Percentiles rank a stretch among this genome's conserved stretches.
phyloP scores from a whole-genome alignment of 257 asterid species.

The Asclepias syriaca region DNA sequence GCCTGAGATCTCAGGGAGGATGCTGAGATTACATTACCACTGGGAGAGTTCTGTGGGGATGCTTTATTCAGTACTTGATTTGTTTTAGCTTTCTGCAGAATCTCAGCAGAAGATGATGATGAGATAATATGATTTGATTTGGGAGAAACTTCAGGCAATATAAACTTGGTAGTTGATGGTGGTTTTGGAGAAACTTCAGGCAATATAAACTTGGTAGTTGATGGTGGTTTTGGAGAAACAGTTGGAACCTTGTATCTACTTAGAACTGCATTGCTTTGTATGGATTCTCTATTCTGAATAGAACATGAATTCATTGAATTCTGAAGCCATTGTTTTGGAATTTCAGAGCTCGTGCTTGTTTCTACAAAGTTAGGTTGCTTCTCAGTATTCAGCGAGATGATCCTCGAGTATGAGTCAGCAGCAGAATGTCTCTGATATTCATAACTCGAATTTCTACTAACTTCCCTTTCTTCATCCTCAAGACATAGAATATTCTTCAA shows the following conservation, averaged over 20 bases:
- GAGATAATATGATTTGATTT: no score
- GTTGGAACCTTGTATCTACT: not conserved
- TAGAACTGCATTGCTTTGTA: not conserved
- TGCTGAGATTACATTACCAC: no score
- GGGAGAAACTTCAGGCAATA: no score
- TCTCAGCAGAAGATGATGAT: no score
- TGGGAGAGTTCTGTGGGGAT: no score
- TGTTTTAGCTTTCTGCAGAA: no score
- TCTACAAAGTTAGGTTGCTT: conserved; percentile 1
- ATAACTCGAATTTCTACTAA: not conserved
- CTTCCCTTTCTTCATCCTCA: conserved; percentile 16
- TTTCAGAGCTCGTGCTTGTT: not conserved
- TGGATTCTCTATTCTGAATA: not conserved
- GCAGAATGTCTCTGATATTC: conserved; percentile 1
- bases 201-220: conserved; percentile 22
- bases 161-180: no score
- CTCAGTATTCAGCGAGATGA: not conserved
- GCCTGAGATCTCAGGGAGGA: no score
- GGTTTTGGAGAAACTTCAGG: no score
- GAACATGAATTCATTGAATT: not conserved
- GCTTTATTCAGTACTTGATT: no score
- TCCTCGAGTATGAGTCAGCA: not conserved
- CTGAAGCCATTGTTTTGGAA: not conserved
- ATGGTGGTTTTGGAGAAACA: no score
- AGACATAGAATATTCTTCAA: not conserved